These are phyloP conservation scores for Rhododendron vialii DNA, from an alignment of 148 eudicot genomes.

Conservation along the genomic window DNA sequence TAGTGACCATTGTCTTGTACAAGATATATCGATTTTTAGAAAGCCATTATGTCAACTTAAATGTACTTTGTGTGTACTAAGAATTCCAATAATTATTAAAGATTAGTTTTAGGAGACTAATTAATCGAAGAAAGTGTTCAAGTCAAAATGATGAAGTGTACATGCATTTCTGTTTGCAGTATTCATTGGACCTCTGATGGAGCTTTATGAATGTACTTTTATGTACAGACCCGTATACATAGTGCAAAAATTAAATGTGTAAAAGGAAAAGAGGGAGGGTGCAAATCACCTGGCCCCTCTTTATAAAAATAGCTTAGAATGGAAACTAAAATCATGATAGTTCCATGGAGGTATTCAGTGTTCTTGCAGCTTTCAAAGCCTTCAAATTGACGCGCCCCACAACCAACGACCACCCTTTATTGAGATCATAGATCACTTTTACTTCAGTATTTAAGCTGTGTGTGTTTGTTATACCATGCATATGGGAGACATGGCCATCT, in stretches of 20 bases:
- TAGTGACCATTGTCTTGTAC: background rate
- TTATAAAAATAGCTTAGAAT: slow-evolving; percentile 11
- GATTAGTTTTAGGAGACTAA: background rate
- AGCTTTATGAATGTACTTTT: slow-evolving; percentile 15
- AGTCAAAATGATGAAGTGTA: slow-evolving; percentile 13
- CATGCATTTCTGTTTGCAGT: slow-evolving; percentile 12
- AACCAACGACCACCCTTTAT: background rate
- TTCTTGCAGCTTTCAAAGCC: slow-evolving; percentile 19
- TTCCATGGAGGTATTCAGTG: slow-evolving; percentile 5
- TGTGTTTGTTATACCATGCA: slow-evolving; percentile 6
- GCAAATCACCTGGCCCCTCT: background rate
- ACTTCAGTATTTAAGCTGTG: slow-evolving; percentile 11
- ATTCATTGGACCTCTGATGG: slow-evolving; percentile 16
- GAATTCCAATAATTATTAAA: background rate
- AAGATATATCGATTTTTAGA: background rate
- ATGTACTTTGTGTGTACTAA: background rate
- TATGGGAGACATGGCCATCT: slow-evolving; percentile 26
- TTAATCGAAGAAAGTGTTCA: slow-evolving; percentile 4
- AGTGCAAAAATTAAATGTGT: background rate
- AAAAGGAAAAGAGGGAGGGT: background rate
- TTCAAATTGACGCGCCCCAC: slow-evolving; percentile 13
- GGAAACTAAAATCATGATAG: slow-evolving; percentile 11
- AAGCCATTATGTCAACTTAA: background rate
- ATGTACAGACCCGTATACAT: background rate
- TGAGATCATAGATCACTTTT: background rate